These are phyloP conservation scores for Chiua sp. DNA, from an alignment of 1,284 basidiomycete genomes.

Conservation along the genomic window DNA sequence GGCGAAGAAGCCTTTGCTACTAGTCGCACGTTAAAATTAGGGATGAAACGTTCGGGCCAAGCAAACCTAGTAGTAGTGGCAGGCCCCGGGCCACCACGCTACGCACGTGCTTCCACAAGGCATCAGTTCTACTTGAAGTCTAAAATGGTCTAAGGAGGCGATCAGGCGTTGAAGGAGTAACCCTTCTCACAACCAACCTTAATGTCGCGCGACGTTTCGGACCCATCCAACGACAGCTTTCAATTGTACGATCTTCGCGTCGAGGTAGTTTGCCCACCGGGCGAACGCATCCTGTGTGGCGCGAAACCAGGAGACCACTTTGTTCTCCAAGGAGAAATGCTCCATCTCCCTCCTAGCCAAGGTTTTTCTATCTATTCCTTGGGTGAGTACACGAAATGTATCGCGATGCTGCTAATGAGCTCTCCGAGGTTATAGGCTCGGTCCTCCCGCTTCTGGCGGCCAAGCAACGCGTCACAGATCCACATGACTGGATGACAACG, in stretches of 20 bases:
- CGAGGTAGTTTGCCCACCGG: conserved; percentile 61
- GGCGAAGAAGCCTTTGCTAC: no score
- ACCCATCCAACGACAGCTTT: conserved; percentile 44
- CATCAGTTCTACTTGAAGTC: no score
- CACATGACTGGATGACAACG: conserved; percentile 71
- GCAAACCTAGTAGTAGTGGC: no score
- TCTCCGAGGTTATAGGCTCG: conserved; percentile 48
- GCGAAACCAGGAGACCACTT: conserved; percentile 68
- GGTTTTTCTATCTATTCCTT: conserved; percentile 72
- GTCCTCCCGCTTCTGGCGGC: conserved; percentile 67
- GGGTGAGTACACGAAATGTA: conserved; percentile 39
- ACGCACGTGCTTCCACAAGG: no score
- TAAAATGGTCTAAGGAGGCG: no score
- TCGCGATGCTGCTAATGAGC: not conserved
- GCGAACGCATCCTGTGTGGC: conserved; percentile 59
- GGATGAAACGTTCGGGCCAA: no score
- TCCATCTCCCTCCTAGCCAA: conserved; percentile 60
- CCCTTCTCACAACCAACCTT: no score
- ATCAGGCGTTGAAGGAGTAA: no score
- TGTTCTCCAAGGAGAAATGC: conserved; percentile 63
- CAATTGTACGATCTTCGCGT: conserved; percentile 64
- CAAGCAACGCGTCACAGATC: conserved; percentile 59
- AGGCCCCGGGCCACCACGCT: no score
- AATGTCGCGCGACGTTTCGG: no score
- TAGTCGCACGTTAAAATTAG: no score